These are phyloP conservation scores for Moesziomyces sp. DNA, from an alignment of 1,284 basidiomycete species.

Conservation along the genomic window DNA sequence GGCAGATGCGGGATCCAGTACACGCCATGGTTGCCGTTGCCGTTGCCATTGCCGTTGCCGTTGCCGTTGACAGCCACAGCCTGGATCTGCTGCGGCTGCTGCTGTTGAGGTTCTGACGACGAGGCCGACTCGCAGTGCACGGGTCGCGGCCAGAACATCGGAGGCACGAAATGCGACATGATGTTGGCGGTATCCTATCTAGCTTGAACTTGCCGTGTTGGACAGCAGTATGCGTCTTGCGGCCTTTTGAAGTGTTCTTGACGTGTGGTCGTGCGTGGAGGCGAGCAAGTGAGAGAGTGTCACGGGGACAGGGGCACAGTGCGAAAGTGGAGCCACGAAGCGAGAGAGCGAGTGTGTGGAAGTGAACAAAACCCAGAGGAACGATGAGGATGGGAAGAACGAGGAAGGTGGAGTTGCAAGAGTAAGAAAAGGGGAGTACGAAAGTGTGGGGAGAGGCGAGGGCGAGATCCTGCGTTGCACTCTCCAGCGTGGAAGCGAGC, in stretches of 20 bases:
- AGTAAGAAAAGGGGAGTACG: neutral
- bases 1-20: slow-evolving; percentile 59
- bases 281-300: too few species aligned
- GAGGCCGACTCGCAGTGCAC: slow-evolving; percentile 48
- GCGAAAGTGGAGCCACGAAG: neutral
- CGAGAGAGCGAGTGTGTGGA: neutral
- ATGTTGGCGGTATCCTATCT: neutral
- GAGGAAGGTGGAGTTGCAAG: too few species aligned
- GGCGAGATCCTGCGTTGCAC: too few species aligned
- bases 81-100: slow-evolving; percentile 14
- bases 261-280: neutral
- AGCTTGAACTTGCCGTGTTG: neutral
- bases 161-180: slow-evolving; percentile 52
- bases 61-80: slow-evolving; percentile 10
- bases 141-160: slow-evolving; percentile 45
- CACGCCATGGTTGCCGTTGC: slow-evolving; percentile 32
- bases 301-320: too few species aligned
- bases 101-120: slow-evolving; percentile 23
- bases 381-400: too few species aligned
- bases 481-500: neutral
- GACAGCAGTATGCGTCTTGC: too few species aligned
- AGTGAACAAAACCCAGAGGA: too few species aligned
- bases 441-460: neutral
- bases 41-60: slow-evolving; percentile 9
- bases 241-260: neutral